A percentile compares a stretch with the other conserved stretches of the same genome.
phyloP scores from a whole-genome alignment of 139 green algal species.

The Coccomyxa sp. region DNA sequence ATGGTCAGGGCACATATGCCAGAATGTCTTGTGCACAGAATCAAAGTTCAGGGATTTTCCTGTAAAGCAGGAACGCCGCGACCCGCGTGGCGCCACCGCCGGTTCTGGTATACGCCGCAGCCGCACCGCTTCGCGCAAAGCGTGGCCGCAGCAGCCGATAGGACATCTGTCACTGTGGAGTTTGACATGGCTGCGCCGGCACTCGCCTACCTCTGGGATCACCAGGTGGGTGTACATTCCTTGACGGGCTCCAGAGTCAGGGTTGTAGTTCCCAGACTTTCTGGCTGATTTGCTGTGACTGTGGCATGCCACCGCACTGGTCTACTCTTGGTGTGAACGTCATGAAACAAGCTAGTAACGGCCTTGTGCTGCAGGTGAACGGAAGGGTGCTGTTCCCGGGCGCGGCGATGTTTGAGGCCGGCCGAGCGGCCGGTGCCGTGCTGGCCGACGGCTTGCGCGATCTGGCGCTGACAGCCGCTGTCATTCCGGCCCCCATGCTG shows the following conservation, averaged over 20 bases:
- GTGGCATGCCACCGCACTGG: too few relatives aligned
- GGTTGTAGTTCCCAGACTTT: too few relatives aligned
- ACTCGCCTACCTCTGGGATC: constrained; percentile 62
- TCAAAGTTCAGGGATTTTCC: too few relatives aligned
- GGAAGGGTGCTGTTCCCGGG: constrained; percentile 14
- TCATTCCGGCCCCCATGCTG: not conserved
- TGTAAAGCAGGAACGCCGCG: too few relatives aligned
- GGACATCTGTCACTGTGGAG: constrained; percentile 15
- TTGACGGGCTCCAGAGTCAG: too few relatives aligned
- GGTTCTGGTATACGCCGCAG: constrained; percentile 5
- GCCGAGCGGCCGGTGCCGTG: not conserved
- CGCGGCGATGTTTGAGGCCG: constrained; percentile 16
- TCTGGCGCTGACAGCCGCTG: not conserved
- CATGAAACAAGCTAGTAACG: too few relatives aligned
- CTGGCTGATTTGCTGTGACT: too few relatives aligned
- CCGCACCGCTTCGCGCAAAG: not conserved
- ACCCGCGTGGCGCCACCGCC: not conserved
- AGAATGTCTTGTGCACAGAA: too few relatives aligned
- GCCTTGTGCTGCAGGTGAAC: constrained; percentile 3
- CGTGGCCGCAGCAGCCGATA: too few relatives aligned
- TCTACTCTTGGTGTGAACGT: too few relatives aligned
- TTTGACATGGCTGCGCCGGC: constrained; percentile 19
- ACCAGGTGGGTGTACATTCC: constrained; percentile 42
- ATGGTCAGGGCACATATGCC: too few relatives aligned
- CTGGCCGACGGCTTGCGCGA: not conserved